Percentiles rank a stretch among this genome's conserved stretches.
Evolutionary conservation across 108 stramenopile species (phyloP).

Genomic region (Ochromonas danica): DNA sequence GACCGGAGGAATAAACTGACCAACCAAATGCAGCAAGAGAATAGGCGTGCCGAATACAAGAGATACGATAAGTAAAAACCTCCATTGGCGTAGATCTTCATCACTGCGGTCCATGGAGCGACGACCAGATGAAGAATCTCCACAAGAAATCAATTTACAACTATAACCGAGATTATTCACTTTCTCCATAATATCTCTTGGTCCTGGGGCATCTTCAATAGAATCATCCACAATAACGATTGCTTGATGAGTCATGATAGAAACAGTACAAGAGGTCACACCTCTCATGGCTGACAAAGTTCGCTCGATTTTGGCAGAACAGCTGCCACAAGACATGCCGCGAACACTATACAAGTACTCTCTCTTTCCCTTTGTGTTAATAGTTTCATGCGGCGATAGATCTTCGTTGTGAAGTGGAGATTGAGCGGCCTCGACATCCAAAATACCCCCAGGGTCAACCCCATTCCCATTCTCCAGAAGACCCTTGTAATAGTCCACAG

Average conservation of each 20-base stretch:
- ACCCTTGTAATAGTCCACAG: neutral
- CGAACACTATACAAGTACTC: neutral
- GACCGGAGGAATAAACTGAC: neutral
- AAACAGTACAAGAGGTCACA: slow-evolving; percentile 29
- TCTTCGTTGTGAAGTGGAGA: neutral
- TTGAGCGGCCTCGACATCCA: too few species aligned
- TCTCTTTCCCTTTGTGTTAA: slow-evolving; percentile 3
- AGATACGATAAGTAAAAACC: slow-evolving; percentile 30
- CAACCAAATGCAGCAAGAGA: slow-evolving; percentile 39
- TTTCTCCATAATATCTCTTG: slow-evolving; percentile 21
- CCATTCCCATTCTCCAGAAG: neutral
- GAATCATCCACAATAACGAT: slow-evolving; percentile 2
- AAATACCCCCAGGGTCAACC: neutral
- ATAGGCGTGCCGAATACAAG: slow-evolving; percentile 41
- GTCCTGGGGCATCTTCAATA: slow-evolving; percentile 9
- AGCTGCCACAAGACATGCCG: slow-evolving; percentile 50
- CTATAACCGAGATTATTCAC: slow-evolving; percentile 7
- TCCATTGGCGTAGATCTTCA: slow-evolving; percentile 40
- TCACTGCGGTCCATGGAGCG: neutral
- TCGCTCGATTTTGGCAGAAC: slow-evolving; percentile 43
- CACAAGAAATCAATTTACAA: slow-evolving; percentile 33
- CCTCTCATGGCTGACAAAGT: slow-evolving; percentile 28
- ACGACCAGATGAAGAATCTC: neutral
- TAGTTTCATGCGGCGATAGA: neutral
- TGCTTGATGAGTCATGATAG: slow-evolving; percentile 18